Conservation (phyloP, 2,329 filamentous ascomycete genomes). For the Juglanconis oblonga region DNA sequence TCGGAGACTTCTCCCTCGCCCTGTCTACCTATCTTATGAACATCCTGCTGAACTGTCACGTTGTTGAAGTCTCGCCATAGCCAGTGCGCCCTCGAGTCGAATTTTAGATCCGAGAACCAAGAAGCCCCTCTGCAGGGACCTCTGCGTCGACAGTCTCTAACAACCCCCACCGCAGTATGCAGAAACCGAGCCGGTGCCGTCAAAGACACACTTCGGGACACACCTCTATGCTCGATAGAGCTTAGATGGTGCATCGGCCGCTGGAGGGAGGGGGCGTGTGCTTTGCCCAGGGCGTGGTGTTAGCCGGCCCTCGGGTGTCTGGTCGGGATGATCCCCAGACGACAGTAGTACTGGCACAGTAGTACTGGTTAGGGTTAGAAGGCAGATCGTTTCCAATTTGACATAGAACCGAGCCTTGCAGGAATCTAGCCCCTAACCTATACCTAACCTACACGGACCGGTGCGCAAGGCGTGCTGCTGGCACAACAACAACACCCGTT, state of each 20-base stretch:
- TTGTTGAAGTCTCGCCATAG: too few relatives aligned
- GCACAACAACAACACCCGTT: background rate
- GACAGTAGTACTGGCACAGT: too few relatives aligned
- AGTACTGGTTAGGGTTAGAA: background rate
- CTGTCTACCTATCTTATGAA: too few relatives aligned
- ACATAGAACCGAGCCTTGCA: conserved; percentile 16
- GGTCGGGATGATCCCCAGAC: too few relatives aligned
- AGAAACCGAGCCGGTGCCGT: background rate
- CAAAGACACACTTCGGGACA: background rate
- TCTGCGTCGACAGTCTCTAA: too few relatives aligned
- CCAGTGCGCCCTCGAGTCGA: too few relatives aligned
- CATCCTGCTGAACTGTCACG: too few relatives aligned
- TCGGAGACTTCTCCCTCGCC: too few relatives aligned
- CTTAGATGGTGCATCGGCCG: conserved; percentile 3
- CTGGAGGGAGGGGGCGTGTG: conserved; percentile 6
- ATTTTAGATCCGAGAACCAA: too few relatives aligned
- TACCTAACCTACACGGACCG: background rate
- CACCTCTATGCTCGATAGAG: background rate
- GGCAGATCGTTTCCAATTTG: conserved; percentile 14
- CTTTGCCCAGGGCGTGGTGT: conserved; percentile 6
- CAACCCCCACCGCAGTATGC: too few relatives aligned
- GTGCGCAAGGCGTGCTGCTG: background rate
- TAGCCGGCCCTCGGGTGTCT: conserved; percentile 11
- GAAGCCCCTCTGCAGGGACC: too few relatives aligned
- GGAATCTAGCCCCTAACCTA: conserved; percentile 7